Conservation (phyloP, 1,284 basidiomycete genomes). For the Earliella scabrosa region DNA sequence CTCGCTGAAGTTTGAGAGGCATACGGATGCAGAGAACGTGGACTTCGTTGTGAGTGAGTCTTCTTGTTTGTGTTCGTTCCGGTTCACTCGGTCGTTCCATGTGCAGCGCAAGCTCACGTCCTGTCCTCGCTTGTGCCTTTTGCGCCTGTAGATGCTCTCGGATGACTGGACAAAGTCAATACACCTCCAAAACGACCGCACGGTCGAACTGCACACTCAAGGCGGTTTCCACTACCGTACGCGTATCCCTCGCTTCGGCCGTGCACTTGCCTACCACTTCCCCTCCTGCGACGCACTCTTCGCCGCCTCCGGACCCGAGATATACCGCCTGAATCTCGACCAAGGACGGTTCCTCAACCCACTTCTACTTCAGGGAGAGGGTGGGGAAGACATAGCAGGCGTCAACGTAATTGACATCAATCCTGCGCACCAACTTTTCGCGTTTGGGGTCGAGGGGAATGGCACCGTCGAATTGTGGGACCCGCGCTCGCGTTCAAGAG, state of each 20-base stretch:
- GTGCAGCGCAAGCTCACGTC: not conserved
- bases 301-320: conserved; percentile 74
- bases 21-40: conserved; percentile 96
- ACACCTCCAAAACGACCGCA: conserved; percentile 96
- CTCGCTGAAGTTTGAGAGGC: conserved; percentile 94
- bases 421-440: conserved; percentile 89
- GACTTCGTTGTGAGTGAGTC: conserved; percentile 93
- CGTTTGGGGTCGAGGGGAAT: conserved; percentile 85
- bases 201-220: conserved; percentile 94
- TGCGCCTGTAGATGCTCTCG: conserved; percentile 78
- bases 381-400: conserved; percentile 66
- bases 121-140: not conserved
- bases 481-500: conserved; percentile 80
- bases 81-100: not conserved
- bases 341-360: conserved; percentile 93
- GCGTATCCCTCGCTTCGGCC: conserved; percentile 93
- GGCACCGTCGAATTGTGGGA: conserved; percentile 98
- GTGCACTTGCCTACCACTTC: conserved; percentile 80
- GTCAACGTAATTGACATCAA: conserved; percentile 96
- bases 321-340: conserved; percentile 95
- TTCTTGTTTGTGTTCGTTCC: conserved; percentile 1
- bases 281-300: conserved; percentile 64
- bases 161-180: conserved; percentile 99
- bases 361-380: conserved; percentile 62
- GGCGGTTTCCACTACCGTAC: conserved; percentile 92